A percentile compares a stretch with the other conserved stretches of the same genome.
Conservation (phyloP, 2,329 filamentous ascomycete species). For the Aureobasidium sp. region DNA sequence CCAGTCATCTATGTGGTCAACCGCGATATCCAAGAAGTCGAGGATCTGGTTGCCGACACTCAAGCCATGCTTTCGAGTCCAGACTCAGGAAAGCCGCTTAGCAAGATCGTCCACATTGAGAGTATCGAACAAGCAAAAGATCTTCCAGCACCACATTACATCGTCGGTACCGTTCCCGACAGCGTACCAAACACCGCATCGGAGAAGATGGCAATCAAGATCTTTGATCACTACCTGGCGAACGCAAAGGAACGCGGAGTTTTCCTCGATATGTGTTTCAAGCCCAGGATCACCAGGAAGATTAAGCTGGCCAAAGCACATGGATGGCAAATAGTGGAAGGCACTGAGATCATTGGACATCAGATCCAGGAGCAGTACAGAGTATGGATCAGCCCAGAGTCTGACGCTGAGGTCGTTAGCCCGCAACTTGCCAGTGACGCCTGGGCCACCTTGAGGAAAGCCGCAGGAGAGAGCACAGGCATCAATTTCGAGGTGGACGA, state of each 20-base stretch:
- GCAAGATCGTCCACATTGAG: constrained; percentile 24
- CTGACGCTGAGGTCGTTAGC: neutral
- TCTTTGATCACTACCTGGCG: constrained; percentile 24
- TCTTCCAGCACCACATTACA: constrained; percentile 25
- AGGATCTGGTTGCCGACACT: constrained; percentile 10
- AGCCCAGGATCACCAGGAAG: constrained; percentile 31
- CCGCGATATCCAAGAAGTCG: constrained; percentile 14
- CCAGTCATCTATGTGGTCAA: constrained; percentile 15
- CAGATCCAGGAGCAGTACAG: constrained; percentile 34
- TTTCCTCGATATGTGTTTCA: constrained; percentile 37
- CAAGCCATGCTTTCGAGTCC: neutral
- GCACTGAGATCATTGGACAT: constrained; percentile 33
- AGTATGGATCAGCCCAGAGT: constrained; percentile 22
- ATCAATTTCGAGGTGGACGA: constrained; percentile 4
- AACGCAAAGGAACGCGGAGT: constrained; percentile 22
- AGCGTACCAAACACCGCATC: constrained; percentile 24
- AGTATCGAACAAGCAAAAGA: constrained; percentile 19
- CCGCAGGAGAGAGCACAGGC: neutral
- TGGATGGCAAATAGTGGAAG: constrained; percentile 33
- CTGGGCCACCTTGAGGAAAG: neutral
- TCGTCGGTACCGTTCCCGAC: constrained; percentile 32
- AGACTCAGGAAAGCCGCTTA: neutral
- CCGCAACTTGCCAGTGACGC: neutral
- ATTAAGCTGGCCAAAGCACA: constrained; percentile 26
- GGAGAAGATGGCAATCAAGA: constrained; percentile 22